Evolutionary conservation across 1,139 yeast genomes (phyloP).

Genomic region (Geotrichum bryndzae): DNA sequence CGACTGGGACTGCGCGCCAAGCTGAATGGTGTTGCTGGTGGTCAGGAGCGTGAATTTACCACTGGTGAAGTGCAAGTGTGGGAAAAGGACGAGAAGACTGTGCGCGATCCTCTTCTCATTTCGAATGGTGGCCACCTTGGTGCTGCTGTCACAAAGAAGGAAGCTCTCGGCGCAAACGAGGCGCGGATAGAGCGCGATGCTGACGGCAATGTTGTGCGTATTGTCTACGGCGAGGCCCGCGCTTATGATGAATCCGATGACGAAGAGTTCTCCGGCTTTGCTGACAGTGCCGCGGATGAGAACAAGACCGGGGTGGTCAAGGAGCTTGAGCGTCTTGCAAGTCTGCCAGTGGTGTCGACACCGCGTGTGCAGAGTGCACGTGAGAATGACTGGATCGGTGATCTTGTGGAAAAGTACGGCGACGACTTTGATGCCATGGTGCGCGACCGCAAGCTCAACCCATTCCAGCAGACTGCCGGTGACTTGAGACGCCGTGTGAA

Average conservation of each 20-base stretch:
- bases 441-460: constrained; percentile 82
- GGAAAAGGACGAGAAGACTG: constrained; percentile 9
- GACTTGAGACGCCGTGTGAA: constrained; percentile 63
- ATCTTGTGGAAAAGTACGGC: constrained; percentile 70
- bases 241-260: constrained; percentile 31
- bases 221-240: constrained; percentile 61
- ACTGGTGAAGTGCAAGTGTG: constrained; percentile 1
- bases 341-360: constrained; percentile 41
- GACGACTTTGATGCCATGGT: constrained; percentile 86
- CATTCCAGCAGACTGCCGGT: constrained; percentile 79
- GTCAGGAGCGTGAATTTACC: constrained; percentile 36
- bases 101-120: background rate
- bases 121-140: background rate
- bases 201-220: constrained; percentile 60
- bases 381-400: constrained; percentile 67
- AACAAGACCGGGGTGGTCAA: constrained; percentile 47
- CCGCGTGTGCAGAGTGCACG: constrained; percentile 62
- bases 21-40: constrained; percentile 51
- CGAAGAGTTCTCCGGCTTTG: constrained; percentile 26
- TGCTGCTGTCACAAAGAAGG: constrained; percentile 11
- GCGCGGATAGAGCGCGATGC: constrained; percentile 75
- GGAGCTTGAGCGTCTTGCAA: constrained; percentile 65
- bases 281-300: constrained; percentile 20
- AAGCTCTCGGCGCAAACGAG: constrained; percentile 50
- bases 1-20: constrained; percentile 66